A percentile compares a stretch with the other conserved stretches of the same genome.
Conservation (phyloP, 2,329 filamentous ascomycete species). For the Chrysoporthe austroafricana region DNA sequence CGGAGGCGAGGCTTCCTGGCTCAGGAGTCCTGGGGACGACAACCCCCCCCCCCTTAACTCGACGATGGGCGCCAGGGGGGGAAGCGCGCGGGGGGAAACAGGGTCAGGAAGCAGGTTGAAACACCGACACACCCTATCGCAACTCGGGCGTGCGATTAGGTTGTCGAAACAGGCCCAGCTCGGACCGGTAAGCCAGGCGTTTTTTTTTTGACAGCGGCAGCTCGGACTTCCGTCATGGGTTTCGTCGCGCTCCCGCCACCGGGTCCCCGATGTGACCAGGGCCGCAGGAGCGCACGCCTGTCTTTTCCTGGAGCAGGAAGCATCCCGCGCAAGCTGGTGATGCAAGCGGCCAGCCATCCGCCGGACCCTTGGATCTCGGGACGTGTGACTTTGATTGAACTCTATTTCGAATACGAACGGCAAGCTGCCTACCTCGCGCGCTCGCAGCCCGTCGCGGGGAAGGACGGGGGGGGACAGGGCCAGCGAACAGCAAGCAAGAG, state of each 20-base stretch:
- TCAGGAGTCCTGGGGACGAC: not conserved
- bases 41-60: too few species aligned
- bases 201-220: not conserved
- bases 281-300: not conserved
- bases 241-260: not conserved
- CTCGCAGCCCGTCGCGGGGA: too few species aligned
- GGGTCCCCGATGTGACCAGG: too few species aligned
- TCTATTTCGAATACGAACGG: not conserved
- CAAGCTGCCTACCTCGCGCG: too few species aligned
- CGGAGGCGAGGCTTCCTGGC: not conserved
- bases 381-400: slow-evolving; percentile 21
- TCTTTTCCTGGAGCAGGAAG: not conserved
- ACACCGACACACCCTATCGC: slow-evolving; percentile 4
- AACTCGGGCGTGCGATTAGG: not conserved
- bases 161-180: not conserved
- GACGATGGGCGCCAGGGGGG: too few species aligned
- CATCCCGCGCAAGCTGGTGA: not conserved
- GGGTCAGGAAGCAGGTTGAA: not conserved
- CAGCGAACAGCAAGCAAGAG: too few species aligned
- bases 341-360: not conserved
- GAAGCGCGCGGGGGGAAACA: too few species aligned
- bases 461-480: too few species aligned
- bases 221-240: not conserved
- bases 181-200: not conserved
- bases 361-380: not conserved